A percentile compares a stretch with the other conserved stretches of the same genome.
Conservation (phyloP, 2,329 filamentous ascomycete species). For the Zymoseptoria ardabiliae region DNA sequence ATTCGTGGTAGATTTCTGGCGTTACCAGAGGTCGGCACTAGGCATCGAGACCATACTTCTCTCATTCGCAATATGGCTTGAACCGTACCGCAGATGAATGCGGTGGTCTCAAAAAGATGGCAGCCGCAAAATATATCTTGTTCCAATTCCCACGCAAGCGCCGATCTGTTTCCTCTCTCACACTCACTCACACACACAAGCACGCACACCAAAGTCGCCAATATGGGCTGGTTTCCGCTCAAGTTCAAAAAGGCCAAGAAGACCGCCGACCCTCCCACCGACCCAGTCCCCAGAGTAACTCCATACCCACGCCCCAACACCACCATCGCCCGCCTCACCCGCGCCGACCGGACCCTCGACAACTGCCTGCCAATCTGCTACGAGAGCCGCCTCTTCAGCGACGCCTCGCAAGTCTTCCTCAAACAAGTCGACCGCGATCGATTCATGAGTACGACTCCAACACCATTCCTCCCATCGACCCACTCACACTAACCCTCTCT, state of each 20-base stretch:
- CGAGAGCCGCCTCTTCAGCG: not conserved
- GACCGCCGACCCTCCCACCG: not conserved
- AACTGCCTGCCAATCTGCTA: not conserved
- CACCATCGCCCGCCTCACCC: not conserved
- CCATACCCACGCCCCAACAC: not conserved
- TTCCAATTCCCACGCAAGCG: not conserved
- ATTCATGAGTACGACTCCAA: constrained; percentile 11
- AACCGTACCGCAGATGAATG: not conserved
- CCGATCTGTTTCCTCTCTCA: not conserved
- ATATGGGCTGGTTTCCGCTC: not conserved
- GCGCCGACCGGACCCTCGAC: constrained; percentile 1
- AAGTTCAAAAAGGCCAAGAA: not conserved
- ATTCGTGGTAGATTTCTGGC: not conserved
- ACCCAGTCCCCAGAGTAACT: not conserved
- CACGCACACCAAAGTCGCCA: not conserved
- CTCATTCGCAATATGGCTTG: not conserved
- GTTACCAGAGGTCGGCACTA: not conserved
- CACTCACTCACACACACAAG: not conserved
- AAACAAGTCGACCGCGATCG: constrained; percentile 8
- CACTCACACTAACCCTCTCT: not conserved
- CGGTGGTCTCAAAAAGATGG: not conserved
- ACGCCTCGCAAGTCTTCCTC: constrained; percentile 3
- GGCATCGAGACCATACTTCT: not conserved
- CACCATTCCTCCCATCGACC: not conserved
- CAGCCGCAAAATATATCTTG: not conserved